A percentile compares a stretch with the other conserved stretches of the same genome.
Conservation (phyloP, 2,329 filamentous ascomycete species). For the Monilinia fructigena region DNA sequence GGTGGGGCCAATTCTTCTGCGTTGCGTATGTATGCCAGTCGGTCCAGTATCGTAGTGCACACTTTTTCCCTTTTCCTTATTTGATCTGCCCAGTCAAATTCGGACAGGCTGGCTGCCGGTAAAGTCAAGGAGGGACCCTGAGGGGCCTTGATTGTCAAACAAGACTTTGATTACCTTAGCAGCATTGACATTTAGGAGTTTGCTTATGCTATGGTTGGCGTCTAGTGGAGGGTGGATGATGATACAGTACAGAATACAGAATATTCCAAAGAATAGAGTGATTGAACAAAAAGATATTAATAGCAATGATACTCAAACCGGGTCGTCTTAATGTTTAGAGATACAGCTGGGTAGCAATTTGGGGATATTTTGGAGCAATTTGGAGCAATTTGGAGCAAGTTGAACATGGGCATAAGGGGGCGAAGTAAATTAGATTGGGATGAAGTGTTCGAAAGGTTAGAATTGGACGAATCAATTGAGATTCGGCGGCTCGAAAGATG, state of each 20-base stretch:
- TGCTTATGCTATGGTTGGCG: conserved; percentile 15
- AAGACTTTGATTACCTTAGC: conserved; percentile 17
- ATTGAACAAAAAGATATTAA: conserved; percentile 22
- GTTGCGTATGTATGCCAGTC: conserved; percentile 11
- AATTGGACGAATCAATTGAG: conserved; percentile 13
- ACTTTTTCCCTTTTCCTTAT: background rate
- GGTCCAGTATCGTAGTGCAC: conserved; percentile 9
- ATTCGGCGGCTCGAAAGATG: conserved; percentile 2
- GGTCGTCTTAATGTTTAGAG: conserved; percentile 17
- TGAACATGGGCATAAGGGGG: background rate
- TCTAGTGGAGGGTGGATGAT: background rate
- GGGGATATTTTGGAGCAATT: conserved; percentile 1
- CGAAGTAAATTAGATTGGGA: conserved; percentile 21
- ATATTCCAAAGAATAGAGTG: background rate
- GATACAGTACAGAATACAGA: background rate
- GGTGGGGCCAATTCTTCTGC: conserved; percentile 21
- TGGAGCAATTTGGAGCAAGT: conserved; percentile 3
- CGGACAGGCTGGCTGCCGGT: conserved; percentile 15
- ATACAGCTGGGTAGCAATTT: conserved; percentile 17
- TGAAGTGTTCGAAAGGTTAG: conserved; percentile 8
- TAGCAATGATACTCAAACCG: conserved; percentile 21
- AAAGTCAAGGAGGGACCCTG: conserved; percentile 15
- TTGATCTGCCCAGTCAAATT: conserved; percentile 19
- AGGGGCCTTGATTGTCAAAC: conserved; percentile 16
- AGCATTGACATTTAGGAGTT: background rate